Conservation (phyloP, 2,329 filamentous ascomycete genomes). For the Fusarium cicatricum region DNA sequence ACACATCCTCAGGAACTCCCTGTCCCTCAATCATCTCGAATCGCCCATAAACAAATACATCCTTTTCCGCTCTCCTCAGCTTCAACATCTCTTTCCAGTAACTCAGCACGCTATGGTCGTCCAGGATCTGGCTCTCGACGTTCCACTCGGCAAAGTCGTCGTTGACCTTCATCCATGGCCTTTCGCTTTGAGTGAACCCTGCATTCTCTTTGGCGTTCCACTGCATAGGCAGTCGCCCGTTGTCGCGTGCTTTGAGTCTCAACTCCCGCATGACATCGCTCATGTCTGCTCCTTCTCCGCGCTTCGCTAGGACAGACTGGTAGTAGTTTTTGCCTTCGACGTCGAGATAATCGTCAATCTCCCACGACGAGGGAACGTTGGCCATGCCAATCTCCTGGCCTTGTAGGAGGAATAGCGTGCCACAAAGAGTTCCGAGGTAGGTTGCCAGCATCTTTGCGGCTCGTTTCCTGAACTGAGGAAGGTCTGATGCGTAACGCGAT, state of each 20-base stretch:
- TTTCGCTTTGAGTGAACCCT: conserved; percentile 47
- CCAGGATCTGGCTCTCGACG: conserved; percentile 17
- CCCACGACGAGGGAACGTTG: conserved; percentile 54
- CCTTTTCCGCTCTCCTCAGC: conserved; percentile 22
- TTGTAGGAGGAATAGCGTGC: conserved; percentile 59
- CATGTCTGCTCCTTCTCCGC: conserved; percentile 37
- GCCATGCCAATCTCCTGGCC: conserved; percentile 63
- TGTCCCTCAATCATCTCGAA: conserved; percentile 6
- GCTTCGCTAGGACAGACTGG: conserved; percentile 23
- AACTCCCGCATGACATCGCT: conserved; percentile 52
- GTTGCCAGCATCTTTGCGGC: conserved; percentile 58
- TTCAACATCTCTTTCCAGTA: conserved; percentile 33
- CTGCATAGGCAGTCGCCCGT: conserved; percentile 49
- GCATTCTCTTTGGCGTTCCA: conserved; percentile 60
- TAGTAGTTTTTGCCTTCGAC: conserved; percentile 55
- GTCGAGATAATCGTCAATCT: conserved; percentile 53
- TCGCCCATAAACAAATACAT: conserved; percentile 36
- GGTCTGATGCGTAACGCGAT: conserved; percentile 56
- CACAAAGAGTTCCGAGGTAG: conserved; percentile 50
- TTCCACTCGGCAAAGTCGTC: conserved; percentile 36
- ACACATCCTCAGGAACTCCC: conserved; percentile 21
- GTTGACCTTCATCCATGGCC: conserved; percentile 43
- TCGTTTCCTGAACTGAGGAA: conserved; percentile 46
- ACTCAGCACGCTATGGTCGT: conserved; percentile 20
- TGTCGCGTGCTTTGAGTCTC: conserved; percentile 44